phyloP scores from a whole-genome alignment of 257 asterid genomes.

The Solanum chmielewskii region DNA sequence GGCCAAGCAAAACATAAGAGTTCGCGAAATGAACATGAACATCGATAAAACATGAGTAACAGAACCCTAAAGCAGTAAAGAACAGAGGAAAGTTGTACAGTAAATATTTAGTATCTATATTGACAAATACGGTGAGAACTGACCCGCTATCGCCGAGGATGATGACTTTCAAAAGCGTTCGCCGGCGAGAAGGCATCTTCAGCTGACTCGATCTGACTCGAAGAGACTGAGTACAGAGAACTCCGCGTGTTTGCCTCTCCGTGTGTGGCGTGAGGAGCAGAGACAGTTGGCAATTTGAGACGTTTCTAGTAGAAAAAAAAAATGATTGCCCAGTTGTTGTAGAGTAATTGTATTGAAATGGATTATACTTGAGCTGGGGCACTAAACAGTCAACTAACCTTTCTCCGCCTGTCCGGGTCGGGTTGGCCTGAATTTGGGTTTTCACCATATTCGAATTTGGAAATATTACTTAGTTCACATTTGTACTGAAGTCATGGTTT shows the following conservation, averaged over 20 bases:
- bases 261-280: neutral
- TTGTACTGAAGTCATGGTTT: too few relatives aligned
- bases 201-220: constrained; percentile 1
- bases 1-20: neutral
- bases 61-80: neutral
- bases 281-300: neutral
- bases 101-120: neutral
- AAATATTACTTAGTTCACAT: too few relatives aligned
- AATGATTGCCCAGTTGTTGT: neutral
- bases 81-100: neutral
- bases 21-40: neutral
- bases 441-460: neutral
- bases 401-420: neutral
- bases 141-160: constrained; percentile 99
- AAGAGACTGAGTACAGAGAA: constrained; percentile 1
- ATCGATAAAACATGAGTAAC: neutral
- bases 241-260: neutral
- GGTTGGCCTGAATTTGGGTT: neutral
- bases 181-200: constrained; percentile 84
- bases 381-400: neutral
- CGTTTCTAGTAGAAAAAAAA: neutral
- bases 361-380: neutral
- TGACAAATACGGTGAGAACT: neutral
- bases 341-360: neutral
- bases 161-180: constrained; percentile 97